These are phyloP conservation scores for Cladophialophora psammophila DNA, from an alignment of 2,329 filamentous ascomycete genomes.

Conservation along the genomic window DNA sequence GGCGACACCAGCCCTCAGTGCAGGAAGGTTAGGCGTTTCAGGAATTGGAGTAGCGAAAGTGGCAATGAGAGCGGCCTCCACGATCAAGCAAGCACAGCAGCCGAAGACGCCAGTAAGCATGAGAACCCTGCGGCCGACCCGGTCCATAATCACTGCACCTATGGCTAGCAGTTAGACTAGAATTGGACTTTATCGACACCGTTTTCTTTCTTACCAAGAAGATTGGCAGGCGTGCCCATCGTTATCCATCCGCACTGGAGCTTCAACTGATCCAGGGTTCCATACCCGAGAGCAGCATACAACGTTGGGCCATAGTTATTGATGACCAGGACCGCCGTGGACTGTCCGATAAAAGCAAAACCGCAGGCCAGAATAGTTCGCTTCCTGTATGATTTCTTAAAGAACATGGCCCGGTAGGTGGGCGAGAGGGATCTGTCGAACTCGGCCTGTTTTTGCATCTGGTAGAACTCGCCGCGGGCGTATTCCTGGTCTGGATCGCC, in stretches of 20 bases:
- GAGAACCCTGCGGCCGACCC: slow-evolving; percentile 40
- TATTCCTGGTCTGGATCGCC: slow-evolving; percentile 21
- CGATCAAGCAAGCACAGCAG: slow-evolving; percentile 19
- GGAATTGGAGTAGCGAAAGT: slow-evolving; percentile 21
- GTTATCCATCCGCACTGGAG: slow-evolving; percentile 32
- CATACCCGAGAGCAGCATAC: slow-evolving; percentile 29
- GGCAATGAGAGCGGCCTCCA: slow-evolving; percentile 32
- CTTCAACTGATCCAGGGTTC: slow-evolving; percentile 22
- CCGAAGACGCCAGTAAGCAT: slow-evolving; percentile 39
- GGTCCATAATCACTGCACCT: slow-evolving; percentile 28
- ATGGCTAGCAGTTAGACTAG: not conserved
- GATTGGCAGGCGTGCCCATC: slow-evolving; percentile 21
- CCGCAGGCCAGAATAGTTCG: slow-evolving; percentile 13
- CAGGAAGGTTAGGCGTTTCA: slow-evolving; percentile 37
- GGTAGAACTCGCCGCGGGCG: slow-evolving; percentile 29
- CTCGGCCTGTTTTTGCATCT: slow-evolving; percentile 31
- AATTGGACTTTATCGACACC: not conserved
- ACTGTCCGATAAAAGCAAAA: slow-evolving; percentile 24
- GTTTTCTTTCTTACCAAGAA: slow-evolving; percentile 13
- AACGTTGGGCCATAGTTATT: slow-evolving; percentile 32
- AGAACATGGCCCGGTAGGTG: slow-evolving; percentile 21
- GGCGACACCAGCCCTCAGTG: slow-evolving; percentile 48
- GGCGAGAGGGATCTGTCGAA: slow-evolving; percentile 23
- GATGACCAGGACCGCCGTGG: slow-evolving; percentile 24
- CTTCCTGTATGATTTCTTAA: slow-evolving; percentile 26